These are phyloP conservation scores for Pisolithus sp. DNA, from an alignment of 768 basidiomycete species.

Conservation along the genomic window DNA sequence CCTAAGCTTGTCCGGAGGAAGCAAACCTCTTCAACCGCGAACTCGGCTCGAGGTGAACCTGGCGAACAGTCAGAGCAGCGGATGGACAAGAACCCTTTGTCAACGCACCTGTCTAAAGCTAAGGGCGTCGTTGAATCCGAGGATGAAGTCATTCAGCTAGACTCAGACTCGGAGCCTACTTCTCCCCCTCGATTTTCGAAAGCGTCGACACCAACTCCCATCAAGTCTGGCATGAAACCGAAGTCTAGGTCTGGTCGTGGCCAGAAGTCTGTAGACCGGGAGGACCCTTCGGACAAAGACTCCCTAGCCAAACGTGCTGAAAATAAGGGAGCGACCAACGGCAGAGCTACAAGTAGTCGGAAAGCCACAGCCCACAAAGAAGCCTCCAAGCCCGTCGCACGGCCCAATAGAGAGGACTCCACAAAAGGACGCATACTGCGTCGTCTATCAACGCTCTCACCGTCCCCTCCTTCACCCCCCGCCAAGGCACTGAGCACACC, in stretches of 20 bases:
- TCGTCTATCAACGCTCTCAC: conserved; percentile 8
- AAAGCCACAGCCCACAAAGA: not conserved
- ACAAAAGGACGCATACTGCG: not conserved
- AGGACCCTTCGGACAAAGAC: not conserved
- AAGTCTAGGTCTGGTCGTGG: conserved; percentile 11
- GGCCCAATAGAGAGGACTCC: not conserved
- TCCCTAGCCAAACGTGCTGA: not conserved
- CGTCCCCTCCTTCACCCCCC: conserved; percentile 5
- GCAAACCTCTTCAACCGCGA: not conserved
- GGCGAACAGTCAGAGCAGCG: not conserved
- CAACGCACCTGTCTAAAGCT: not conserved
- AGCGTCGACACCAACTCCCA: conserved; percentile 10
- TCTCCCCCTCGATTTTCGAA: conserved; percentile 7
- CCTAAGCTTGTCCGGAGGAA: conserved; percentile 2
- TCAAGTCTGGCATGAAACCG: conserved; percentile 24
- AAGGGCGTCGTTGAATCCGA: not conserved
- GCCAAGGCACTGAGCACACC: conserved; percentile 1
- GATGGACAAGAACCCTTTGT: not conserved
- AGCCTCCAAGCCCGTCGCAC: not conserved
- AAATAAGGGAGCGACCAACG: not conserved
- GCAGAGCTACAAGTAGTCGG: not conserved
- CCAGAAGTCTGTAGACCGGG: not conserved
- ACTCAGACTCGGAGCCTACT: conserved; percentile 4
- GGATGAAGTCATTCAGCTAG: not conserved
- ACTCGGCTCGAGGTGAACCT: not conserved